Base-by-base conservation (phyloP, 129 eudicot species). In the Escallonia rubra region DNA sequence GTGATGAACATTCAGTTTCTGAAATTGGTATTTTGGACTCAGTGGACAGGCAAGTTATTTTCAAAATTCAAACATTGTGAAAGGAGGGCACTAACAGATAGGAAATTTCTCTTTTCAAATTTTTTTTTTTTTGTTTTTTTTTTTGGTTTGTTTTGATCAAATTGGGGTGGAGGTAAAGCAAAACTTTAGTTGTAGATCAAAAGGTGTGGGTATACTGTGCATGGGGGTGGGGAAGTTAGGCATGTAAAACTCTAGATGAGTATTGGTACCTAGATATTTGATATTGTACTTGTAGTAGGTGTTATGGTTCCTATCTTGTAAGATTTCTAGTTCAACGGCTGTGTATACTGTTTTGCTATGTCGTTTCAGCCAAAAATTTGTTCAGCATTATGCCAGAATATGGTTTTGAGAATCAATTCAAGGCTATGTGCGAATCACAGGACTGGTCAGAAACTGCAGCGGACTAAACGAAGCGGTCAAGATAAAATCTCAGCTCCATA, bases 41-140 rank as follows among this genome's bases (percentile, higher is more conserved):
- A 49, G 97, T 90, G 59, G 97, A 90, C 66, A 84, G 74, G 80
- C 86, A 84, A 78, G 73, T 90, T 43, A 55, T 87, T 34, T 90
- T 90, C 77, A 82, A 80, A 68, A 67, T 84, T 71, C 89, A 86
- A 13, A 80, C 79, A 63, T 62, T 86, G 90, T 86, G 71, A 80
- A 76, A 69, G 55, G 4, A 14, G 38, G 5, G 59, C 34, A 54
- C 9, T 50, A n/a, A 23, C 54, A 45, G 7, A 23, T 46, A 47
- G 68, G 13, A 1, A 23, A 23, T 1, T 23, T 23, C 34, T 23
- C 59, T 54, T 54, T 54, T 54, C 7, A 3, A 57, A 8, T 11
- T 63, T 34, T 6, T 70, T 58, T 39, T 41, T 42, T 61, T 61
- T 5, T 61, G 41, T 42, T 2, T 71, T 66, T 44, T 51, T 56